Evolutionary conservation across 106 monocot genomes (phyloP).

Genomic region (Allium sativum): DNA sequence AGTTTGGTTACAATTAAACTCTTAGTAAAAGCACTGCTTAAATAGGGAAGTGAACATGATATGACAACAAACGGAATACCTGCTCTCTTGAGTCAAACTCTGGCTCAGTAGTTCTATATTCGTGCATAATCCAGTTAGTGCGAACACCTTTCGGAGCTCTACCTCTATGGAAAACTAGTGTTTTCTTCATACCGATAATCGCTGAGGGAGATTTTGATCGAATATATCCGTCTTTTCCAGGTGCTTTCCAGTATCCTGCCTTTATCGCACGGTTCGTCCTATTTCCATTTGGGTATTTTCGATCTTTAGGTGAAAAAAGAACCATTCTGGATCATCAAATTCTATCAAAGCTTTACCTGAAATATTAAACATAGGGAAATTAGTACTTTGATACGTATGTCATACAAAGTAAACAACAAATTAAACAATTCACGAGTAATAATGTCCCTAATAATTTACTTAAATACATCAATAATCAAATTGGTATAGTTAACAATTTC

Average conservation of each 20-base stretch:
- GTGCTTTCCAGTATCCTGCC: slow-evolving; percentile 81
- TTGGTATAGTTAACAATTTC: too few relatives aligned
- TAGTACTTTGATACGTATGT: too few relatives aligned
- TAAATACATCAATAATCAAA: too few relatives aligned
- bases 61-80: slow-evolving; percentile 9
- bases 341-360: slow-evolving; percentile 49
- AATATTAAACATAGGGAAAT: neutral
- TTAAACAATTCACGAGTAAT: too few relatives aligned
- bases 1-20: too few relatives aligned
- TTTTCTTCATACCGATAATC: slow-evolving; percentile 77
- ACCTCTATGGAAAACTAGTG: slow-evolving; percentile 66
- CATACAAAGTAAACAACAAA: too few relatives aligned
- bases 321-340: slow-evolving; percentile 70
- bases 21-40: too few relatives aligned
- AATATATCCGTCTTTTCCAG: slow-evolving; percentile 61
- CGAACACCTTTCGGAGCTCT: slow-evolving; percentile 60
- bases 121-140: slow-evolving; percentile 74
- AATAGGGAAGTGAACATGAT: too few relatives aligned
- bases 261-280: slow-evolving; percentile 57
- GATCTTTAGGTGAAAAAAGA: slow-evolving; percentile 65
- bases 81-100: slow-evolving; percentile 46
- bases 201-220: slow-evolving; percentile 13
- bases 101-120: slow-evolving; percentile 51
- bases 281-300: slow-evolving; percentile 65
- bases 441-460: too few relatives aligned